Base-by-base conservation (phyloP, 352 stramenopile genomes). In the Phytopythium aichiense region DNA sequence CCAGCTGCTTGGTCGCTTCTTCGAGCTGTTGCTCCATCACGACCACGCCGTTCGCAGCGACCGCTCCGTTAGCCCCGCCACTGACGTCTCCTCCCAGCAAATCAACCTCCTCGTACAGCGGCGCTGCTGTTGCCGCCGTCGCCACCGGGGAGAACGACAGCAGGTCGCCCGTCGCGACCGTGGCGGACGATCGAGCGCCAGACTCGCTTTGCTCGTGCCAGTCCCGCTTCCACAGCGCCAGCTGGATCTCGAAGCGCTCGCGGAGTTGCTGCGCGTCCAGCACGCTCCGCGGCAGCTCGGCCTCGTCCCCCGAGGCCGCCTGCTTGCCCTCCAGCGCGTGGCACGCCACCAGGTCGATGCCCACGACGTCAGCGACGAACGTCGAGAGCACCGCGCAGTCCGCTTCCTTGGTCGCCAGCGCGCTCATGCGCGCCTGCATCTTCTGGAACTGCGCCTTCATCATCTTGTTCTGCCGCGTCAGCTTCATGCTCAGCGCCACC, bases 391-490 rank as follows among this genome's bases (percentile, higher is more conserved):
- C 61, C 16, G 60, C 55, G 16, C 65, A 67, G 52, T 95, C 81
- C 11, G 79, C 71, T 23, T 91, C 79, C 20, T 61, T 74, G 7
- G 56, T 58, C 18, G 65, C 66, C 1, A 80, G 67, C 58, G 73
- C 64, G 15, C 57, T 54, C 42, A 89, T 70, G 3, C 80, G 75
- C 50, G 54, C 68, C 64, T 92, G 79, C 63, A 79, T 86, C 66
- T 90, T 91, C 64, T 92, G 84, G 59, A 92, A 88, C 68, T 94
- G 84, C 7, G 65, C 66, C 65, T 91, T 92, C 84, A 93, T 91
- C 45, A 93, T 68, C 63, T 93, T 93, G 72, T 95, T 95, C 68
- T 95, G 87, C 20, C 86, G 74, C 61, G 84, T 95, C 56, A 94
- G 79, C 70, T 95, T 95, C 84, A 94, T 91, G 57, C 83, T 95